Evolutionary conservation across 169 alveolate genomes (phyloP), one percentile per base, ranked within the genome.

Genomic region (Plasmodium adleri): DNA sequence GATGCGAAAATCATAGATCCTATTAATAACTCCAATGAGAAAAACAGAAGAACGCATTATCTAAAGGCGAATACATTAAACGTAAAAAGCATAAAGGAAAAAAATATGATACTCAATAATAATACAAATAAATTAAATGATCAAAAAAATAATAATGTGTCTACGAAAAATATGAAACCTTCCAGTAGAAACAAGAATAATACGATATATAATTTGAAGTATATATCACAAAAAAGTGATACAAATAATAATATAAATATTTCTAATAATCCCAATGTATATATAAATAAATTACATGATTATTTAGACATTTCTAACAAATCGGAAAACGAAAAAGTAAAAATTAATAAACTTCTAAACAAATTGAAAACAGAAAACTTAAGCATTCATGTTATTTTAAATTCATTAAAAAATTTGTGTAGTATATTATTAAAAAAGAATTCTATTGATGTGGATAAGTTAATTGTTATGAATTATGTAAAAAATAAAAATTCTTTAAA

Each of bases 211-310:
- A 39, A 39, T 39, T 39, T 39, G 47, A 39, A 39, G 9, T 39
- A 39, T 39, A 39, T 39, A 17, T 22, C 17, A 22, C 50, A 12
- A 22, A 24, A 13, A 22, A 62, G 7, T 62, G 28, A 62, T 62
- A 62, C 12, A 2, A 68, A 49, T 50, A 71, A 22, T 49, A 22
- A 54, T n/a, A 64, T 60, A 10, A 62, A 64, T n/a, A 39, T 13
- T 20, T 45, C 26, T 39, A 50, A 26, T 22, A 50, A 13, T 4
- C 45, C 78, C 1, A 83, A 83, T 49, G n/a, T 83, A 45, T 83
- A 83, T 62, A 83, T 83, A 12, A 45, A 83, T 72, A 83, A 83
- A 39, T 71, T 83, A 26, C 91, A 83, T 62, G 91, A 83, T 50
- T 83, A 83, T 22, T 63, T 83, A 39, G 73, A 70, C 50, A 56